phyloP scores from a whole-genome alignment of 2,329 filamentous ascomycete genomes.

The Elsinoe necatrix region DNA sequence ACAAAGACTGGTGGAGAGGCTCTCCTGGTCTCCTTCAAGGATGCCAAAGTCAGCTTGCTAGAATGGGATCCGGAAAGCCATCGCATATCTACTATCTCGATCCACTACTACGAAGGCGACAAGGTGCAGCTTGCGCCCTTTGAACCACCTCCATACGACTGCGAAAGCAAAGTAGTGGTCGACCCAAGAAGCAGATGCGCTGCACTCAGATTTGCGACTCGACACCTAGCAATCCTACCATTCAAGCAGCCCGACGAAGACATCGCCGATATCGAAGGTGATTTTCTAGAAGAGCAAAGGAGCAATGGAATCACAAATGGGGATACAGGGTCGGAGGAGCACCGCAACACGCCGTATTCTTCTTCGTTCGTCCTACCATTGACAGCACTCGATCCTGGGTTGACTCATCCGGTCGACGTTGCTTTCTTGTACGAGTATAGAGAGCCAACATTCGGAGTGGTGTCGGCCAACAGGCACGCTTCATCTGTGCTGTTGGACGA shows the following conservation, averaged over 20 bases:
- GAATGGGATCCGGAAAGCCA: constrained; percentile 85
- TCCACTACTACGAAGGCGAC: constrained; percentile 97
- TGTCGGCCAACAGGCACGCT: constrained; percentile 66
- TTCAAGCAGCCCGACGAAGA: constrained; percentile 83
- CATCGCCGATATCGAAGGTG: constrained; percentile 65
- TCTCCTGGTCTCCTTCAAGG: constrained; percentile 73
- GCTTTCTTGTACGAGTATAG: constrained; percentile 94
- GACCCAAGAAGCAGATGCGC: constrained; percentile 91
- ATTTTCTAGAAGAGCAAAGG: constrained; percentile 65
- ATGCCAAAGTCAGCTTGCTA: constrained; percentile 85
- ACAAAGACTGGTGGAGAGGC: constrained; percentile 76
- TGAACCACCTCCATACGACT: constrained; percentile 65
- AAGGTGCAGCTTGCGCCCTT: constrained; percentile 76
- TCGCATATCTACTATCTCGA: constrained; percentile 77
- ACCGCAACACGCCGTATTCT: constrained; percentile 59
- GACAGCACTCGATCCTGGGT: constrained; percentile 74
- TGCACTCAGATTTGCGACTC: constrained; percentile 80
- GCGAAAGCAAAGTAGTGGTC: constrained; percentile 72
- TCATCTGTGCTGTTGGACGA: constrained; percentile 66
- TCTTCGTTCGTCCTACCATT: constrained; percentile 89
- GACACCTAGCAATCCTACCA: constrained; percentile 86
- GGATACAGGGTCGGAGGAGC: constrained; percentile 23
- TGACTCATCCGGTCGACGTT: constrained; percentile 84
- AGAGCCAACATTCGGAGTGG: constrained; percentile 91
- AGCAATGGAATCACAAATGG: constrained; percentile 25